Evolutionary conservation across 306 rosid species (phyloP), one percentile per base, ranked within the genome.

Genomic region (Fragaria ananassa): DNA sequence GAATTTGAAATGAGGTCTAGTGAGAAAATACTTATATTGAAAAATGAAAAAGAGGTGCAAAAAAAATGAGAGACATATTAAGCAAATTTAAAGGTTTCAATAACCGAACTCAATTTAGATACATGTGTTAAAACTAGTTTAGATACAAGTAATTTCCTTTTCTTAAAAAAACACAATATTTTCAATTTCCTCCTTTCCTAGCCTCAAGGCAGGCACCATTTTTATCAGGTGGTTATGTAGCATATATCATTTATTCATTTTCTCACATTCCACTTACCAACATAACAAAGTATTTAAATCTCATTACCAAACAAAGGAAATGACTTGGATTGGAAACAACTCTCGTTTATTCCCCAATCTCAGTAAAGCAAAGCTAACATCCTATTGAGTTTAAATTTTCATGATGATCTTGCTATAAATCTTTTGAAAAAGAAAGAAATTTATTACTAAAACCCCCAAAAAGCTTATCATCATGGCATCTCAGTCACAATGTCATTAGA

Each of bases 391-490:
- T 6, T 0, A 8, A 18, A 0, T 50, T 56, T 10, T 0, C 29
- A 56, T 21, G 61, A n/a, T 21, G 61, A 21, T 51, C 53, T 47
- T 1, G 1, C 1, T 47, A 13, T 4, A 14, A n/a, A 51, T 34
- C 34, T 13, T 14, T 8, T 5, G 1, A 42, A 42, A 9, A 42
- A 42, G 44, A 39, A 39, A 39, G 57, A 74, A 17, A 15, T n/a
- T 19, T 12, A 27, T 27, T 14, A 39, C 4, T 56, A 15, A 25
- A 57, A 15, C 21, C 23, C 31, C 49, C 39, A 13, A 71, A 71
- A 79, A 72, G 64, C 68, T 76, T 34, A 74, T 44, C 72, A 53
- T 63, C 6, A 44, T 78, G 87, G 76, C 72, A 85, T 83, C 88
- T 42, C 45, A 70, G 70, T 70, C 84, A 42, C 17, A 75, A 12